phyloP scores from a whole-genome alignment of 139 green algal species.

The Ettlia oleoabundans region DNA sequence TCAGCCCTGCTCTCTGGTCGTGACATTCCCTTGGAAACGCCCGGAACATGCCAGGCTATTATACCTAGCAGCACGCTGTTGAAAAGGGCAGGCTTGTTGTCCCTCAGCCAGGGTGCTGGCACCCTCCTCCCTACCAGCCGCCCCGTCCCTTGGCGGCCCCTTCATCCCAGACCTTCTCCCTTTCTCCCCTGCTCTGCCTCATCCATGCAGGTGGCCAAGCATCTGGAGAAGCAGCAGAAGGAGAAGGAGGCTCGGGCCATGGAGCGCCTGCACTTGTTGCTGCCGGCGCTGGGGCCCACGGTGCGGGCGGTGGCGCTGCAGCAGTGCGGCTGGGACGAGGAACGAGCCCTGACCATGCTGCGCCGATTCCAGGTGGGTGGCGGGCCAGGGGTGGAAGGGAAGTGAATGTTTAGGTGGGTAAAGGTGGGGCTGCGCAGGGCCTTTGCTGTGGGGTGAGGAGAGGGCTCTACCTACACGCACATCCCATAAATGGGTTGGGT shows the following conservation, averaged over 20 bases:
- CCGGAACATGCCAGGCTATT: neutral
- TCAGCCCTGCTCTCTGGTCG: neutral
- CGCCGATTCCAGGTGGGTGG: slow-evolving; percentile 31
- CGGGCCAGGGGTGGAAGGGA: neutral
- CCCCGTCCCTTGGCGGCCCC: no score
- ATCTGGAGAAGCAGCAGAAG: slow-evolving; percentile 75
- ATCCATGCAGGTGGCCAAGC: slow-evolving; percentile 46
- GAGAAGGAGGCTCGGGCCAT: slow-evolving; percentile 76
- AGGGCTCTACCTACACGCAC: no score
- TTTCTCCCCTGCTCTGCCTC: neutral
- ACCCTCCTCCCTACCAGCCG: no score
- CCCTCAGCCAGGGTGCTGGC: no score
- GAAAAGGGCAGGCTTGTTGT: no score
- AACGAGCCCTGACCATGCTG: slow-evolving; percentile 67
- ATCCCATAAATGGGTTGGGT: no score
- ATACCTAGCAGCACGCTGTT: neutral
- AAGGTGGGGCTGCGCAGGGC: no score
- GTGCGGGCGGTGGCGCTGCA: slow-evolving; percentile 67
- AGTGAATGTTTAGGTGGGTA: no score
- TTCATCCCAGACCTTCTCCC: neutral
- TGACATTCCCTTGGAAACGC: no score
- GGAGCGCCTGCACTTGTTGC: slow-evolving; percentile 60
- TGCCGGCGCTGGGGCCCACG: slow-evolving; percentile 73
- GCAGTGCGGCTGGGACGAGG: slow-evolving; percentile 72
- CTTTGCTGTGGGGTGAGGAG: no score